Conservation (phyloP, 148 eudicot genomes). For the Diospyros kaki region DNA sequence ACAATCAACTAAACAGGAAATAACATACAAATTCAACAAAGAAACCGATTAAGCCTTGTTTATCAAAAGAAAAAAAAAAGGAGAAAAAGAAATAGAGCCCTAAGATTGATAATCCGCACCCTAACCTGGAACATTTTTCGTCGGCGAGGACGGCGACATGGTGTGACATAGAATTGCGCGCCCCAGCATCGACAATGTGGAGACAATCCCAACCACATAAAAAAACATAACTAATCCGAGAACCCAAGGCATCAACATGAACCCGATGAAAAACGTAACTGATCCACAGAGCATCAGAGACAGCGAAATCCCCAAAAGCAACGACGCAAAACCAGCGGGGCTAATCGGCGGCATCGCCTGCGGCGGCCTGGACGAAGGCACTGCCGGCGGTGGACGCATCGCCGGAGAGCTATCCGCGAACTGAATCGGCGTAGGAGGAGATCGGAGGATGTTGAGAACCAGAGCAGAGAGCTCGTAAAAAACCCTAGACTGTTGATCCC, state of each 20-base stretch:
- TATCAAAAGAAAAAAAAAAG: background rate
- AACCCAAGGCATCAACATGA: constrained; percentile 95
- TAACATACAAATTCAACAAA: background rate
- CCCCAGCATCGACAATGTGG: constrained; percentile 62
- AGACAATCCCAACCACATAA: constrained; percentile 75
- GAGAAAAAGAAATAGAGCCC: no score
- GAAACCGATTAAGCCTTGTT: background rate
- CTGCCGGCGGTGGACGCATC: constrained; percentile 3
- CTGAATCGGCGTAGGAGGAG: constrained; percentile 48
- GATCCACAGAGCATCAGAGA: constrained; percentile 93
- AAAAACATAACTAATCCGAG: constrained; percentile 72
- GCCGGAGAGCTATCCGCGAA: constrained; percentile 25
- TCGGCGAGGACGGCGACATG: constrained; percentile 36
- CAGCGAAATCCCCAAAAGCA: constrained; percentile 78
- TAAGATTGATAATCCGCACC: background rate
- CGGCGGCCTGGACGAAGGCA: constrained; percentile 13
- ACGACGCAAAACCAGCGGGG: constrained; percentile 87
- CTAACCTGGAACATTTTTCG: constrained; percentile 61
- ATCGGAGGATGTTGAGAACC: constrained; percentile 60
- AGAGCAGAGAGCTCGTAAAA: constrained; percentile 61
- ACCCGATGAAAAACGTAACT: constrained; percentile 83
- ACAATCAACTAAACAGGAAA: background rate
- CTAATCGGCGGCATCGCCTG: constrained; percentile 46
- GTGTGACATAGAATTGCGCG: constrained; percentile 55
- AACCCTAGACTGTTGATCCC: constrained; percentile 51